These are phyloP conservation scores for Cladophialophora immunda DNA, from an alignment of 2,329 filamentous ascomycete genomes.

Conservation along the genomic window DNA sequence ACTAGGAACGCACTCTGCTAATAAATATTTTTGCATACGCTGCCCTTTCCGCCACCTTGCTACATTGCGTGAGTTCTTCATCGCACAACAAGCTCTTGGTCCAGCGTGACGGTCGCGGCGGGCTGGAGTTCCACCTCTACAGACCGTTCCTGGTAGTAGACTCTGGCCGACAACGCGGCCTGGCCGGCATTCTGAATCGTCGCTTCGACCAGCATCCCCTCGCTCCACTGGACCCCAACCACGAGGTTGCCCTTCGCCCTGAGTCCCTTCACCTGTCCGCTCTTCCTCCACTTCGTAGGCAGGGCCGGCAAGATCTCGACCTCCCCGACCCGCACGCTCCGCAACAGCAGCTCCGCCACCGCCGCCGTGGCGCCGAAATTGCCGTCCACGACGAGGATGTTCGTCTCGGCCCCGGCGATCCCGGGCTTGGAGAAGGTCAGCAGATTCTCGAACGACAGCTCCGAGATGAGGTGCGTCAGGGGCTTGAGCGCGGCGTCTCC, in stretches of 20 bases:
- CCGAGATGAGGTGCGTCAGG: neutral
- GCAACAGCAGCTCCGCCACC: neutral
- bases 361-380: neutral
- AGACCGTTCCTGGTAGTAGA: neutral
- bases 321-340: neutral
- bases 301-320: neutral
- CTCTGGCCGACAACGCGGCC: neutral
- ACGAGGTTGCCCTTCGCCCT: neutral
- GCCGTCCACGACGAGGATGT: neutral
- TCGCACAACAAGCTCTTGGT: neutral
- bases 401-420: neutral
- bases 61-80: neutral
- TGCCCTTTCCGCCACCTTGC: neutral
- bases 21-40: neutral
- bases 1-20: neutral
- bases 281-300: neutral
- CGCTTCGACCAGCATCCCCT: neutral
- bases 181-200: neutral
- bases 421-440: slow-evolving; percentile 1
- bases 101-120: neutral
- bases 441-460: neutral
- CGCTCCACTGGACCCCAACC: neutral
- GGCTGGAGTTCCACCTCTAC: neutral
- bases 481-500: neutral
- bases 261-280: neutral